phyloP scores from a whole-genome alignment of 2,329 filamentous ascomycete species.

The Cladosporium sp. region DNA sequence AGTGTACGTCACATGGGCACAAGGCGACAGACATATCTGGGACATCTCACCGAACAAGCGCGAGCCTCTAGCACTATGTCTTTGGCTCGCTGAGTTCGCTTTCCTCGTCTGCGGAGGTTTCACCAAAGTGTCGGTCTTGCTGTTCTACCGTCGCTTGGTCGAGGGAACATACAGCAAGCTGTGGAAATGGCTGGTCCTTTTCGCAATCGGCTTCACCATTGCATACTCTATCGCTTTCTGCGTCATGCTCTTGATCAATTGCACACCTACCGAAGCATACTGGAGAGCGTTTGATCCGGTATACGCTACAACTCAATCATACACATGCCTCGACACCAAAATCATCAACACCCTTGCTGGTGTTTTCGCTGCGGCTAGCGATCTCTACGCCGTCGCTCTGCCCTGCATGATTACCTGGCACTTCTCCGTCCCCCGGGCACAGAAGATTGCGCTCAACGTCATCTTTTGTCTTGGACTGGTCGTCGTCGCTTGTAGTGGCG shows the following conservation, averaged over 20 bases:
- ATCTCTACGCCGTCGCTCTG: conserved; percentile 38
- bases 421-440: conserved; percentile 38
- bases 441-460: conserved; percentile 43
- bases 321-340: conserved; percentile 36
- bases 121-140: conserved; percentile 35
- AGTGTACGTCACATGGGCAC: conserved; percentile 22
- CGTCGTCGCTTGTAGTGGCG: conserved; percentile 33
- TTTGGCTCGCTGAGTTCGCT: conserved; percentile 31
- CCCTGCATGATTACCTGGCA: conserved; percentile 44
- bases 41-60: conserved; percentile 26
- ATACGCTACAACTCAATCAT: conserved; percentile 30
- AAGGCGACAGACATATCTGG: conserved; percentile 35
- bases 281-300: conserved; percentile 35
- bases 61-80: conserved; percentile 21
- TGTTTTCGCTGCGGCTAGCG: conserved; percentile 36
- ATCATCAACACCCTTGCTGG: conserved; percentile 35
- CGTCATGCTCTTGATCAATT: conserved; percentile 34
- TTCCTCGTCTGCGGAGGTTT: conserved; percentile 32
- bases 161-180: conserved; percentile 29
- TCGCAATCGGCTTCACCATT: conserved; percentile 35
- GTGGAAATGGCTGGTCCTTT: conserved; percentile 36
- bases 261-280: conserved; percentile 37
- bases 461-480: conserved; percentile 43
- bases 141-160: conserved; percentile 41
- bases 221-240: conserved; percentile 37